A percentile compares a stretch with the other conserved stretches of the same genome.
phyloP scores from a whole-genome alignment of 2,329 filamentous ascomycete genomes.

The Tolypocladium pustulatum region DNA sequence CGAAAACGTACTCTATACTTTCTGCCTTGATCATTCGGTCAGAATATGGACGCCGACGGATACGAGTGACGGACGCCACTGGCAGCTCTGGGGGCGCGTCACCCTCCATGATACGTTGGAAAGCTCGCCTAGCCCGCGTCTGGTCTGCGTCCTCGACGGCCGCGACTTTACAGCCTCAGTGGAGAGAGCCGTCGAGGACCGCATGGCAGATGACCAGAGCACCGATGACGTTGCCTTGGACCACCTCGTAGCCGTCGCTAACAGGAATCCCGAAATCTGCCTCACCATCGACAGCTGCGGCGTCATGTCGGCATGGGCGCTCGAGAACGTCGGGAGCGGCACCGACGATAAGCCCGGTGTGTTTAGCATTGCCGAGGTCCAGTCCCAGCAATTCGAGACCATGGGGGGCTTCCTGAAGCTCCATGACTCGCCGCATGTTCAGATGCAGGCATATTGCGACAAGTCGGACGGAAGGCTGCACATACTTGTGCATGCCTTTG shows the following conservation, averaged over 20 bases:
- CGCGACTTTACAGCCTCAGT: constrained; percentile 69
- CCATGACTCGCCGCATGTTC: constrained; percentile 38
- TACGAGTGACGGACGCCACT: constrained; percentile 55
- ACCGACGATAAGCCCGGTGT: constrained; percentile 54
- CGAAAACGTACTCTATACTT: constrained; percentile 83
- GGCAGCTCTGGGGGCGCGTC: constrained; percentile 73
- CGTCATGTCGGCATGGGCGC: constrained; percentile 82
- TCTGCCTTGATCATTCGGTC: constrained; percentile 70
- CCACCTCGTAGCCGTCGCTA: constrained; percentile 77
- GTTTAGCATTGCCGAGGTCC: constrained; percentile 79
- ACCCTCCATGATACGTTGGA: constrained; percentile 65
- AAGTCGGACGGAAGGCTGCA: constrained; percentile 53
- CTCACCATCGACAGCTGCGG: constrained; percentile 76
- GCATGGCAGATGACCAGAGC: constrained; percentile 42
- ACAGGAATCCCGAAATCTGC: constrained; percentile 77
- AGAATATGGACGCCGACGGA: constrained; percentile 78
- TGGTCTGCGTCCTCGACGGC: constrained; percentile 71
- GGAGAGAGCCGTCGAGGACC: constrained; percentile 58
- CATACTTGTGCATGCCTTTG: constrained; percentile 73
- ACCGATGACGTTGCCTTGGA: constrained; percentile 65
- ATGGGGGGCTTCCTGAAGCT: constrained; percentile 20
- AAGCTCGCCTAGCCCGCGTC: constrained; percentile 12
- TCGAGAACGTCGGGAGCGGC: constrained; percentile 75
- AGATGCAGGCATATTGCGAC: constrained; percentile 65
- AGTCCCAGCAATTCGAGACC: constrained; percentile 42